These are phyloP conservation scores for Mucuna pruriens DNA, from an alignment of 306 rosid genomes.

Conservation along the genomic window DNA sequence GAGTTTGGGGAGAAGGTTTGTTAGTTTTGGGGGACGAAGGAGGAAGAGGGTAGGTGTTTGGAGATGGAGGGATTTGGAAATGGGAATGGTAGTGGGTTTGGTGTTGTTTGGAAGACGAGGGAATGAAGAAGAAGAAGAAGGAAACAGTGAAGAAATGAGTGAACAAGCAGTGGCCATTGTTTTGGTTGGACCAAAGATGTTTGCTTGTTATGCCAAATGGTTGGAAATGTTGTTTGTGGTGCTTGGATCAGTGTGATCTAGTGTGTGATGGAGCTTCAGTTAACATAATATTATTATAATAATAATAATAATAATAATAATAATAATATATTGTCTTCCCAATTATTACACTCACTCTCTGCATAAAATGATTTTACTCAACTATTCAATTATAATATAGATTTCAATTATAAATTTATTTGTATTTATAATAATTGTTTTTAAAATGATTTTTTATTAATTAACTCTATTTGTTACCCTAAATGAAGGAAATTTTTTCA, in stretches of 20 bases:
- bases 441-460: too few species aligned
- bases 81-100: slow-evolving; percentile 29
- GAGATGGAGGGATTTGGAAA: slow-evolving; percentile 54
- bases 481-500: too few species aligned
- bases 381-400: too few species aligned
- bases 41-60: slow-evolving; percentile 44
- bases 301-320: background rate
- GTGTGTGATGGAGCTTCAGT: slow-evolving; percentile 13
- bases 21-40: slow-evolving; percentile 17
- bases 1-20: slow-evolving; percentile 35
- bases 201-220: slow-evolving; percentile 4
- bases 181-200: slow-evolving; percentile 28
- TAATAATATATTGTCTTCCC: background rate
- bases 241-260: background rate
- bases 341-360: too few species aligned
- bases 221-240: slow-evolving; percentile 14
- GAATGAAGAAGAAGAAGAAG: slow-evolving; percentile 44
- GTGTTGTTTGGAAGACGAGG: slow-evolving; percentile 49
- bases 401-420: too few species aligned
- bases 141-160: slow-evolving; percentile 66
- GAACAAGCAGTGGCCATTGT: slow-evolving; percentile 66
- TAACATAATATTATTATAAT: background rate
- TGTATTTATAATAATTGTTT: too few species aligned
- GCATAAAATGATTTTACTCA: too few species aligned
- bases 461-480: too few species aligned